A percentile compares a stretch with the other conserved stretches of the same genome.
Evolutionary conservation across 148 eudicot species (phyloP).

Genomic region (Vaccinium vitisidaea): DNA sequence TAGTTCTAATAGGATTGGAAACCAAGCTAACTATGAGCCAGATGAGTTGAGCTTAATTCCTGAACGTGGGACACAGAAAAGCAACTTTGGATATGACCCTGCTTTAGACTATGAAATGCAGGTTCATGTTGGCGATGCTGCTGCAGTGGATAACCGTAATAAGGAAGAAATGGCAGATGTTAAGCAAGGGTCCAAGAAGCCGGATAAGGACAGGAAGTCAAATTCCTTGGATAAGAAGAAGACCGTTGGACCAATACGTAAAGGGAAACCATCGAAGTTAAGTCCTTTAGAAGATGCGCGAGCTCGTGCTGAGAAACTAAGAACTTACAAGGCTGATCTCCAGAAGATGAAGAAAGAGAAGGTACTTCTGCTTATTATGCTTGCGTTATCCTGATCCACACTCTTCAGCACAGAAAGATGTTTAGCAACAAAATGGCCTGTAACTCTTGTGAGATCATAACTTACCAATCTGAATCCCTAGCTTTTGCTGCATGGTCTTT

Average conservation of each 20-base stretch:
- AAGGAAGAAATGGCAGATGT: constrained; percentile 36
- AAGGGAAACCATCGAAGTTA: constrained; percentile 61
- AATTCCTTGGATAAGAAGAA: constrained; percentile 50
- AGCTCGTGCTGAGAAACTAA: constrained; percentile 88
- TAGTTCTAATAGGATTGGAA: constrained; percentile 25
- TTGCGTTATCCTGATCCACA: not conserved
- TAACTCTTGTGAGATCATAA: constrained; percentile 7
- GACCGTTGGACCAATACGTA: constrained; percentile 45
- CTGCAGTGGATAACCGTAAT: constrained; percentile 29
- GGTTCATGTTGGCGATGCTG: constrained; percentile 33
- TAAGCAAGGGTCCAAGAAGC: constrained; percentile 50
- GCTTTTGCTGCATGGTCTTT: constrained; percentile 1
- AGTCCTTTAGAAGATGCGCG: constrained; percentile 86
- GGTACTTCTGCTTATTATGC: constrained; percentile 42
- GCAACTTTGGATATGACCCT: constrained; percentile 47
- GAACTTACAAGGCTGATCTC: constrained; percentile 90
- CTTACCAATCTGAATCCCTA: not conserved
- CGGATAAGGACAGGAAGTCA: constrained; percentile 50
- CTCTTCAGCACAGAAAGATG: not conserved
- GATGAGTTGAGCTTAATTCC: constrained; percentile 79
- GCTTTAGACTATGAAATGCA: constrained; percentile 76
- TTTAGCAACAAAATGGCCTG: constrained; percentile 3
- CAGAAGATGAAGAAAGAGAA: constrained; percentile 88
- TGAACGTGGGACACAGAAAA: constrained; percentile 56
- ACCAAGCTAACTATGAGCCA: constrained; percentile 52